Evolutionary conservation across 768 basidiomycete species (phyloP).

Genomic region (Kwoniella sp.): DNA sequence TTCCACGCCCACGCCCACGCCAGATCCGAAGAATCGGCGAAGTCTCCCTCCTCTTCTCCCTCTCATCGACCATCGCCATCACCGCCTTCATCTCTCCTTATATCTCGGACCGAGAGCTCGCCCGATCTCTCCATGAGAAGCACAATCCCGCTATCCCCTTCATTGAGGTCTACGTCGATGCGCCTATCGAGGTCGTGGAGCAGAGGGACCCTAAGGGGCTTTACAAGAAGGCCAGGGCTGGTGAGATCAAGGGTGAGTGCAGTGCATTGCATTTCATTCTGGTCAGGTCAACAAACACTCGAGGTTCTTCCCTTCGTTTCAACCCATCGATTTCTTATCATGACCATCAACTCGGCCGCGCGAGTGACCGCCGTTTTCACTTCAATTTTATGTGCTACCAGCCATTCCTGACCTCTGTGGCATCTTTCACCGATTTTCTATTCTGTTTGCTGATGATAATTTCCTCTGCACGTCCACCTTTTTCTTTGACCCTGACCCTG

Average conservation of each 20-base stretch:
- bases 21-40: slow-evolving; percentile 95
- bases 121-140: slow-evolving; percentile 76
- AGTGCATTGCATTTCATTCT: too few species aligned
- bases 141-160: slow-evolving; percentile 68
- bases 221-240: slow-evolving; percentile 93
- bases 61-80: slow-evolving; percentile 78
- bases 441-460: too few species aligned
- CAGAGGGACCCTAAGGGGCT: slow-evolving; percentile 93
- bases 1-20: too few species aligned
- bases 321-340: too few species aligned
- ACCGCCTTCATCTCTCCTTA: slow-evolving; percentile 99
- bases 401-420: neutral
- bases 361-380: too few species aligned
- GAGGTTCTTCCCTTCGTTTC: too few species aligned
- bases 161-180: slow-evolving; percentile 93
- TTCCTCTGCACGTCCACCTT: too few species aligned
- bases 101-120: slow-evolving; percentile 76
- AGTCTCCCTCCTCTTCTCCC: slow-evolving; percentile 92
- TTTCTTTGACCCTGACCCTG: neutral
- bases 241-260: slow-evolving; percentile 84
- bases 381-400: too few species aligned
- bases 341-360: too few species aligned
- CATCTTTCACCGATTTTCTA: too few species aligned
- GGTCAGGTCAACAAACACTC: too few species aligned
- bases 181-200: slow-evolving; percentile 83